Conservation (phyloP, 371 early-diverging fungal species). For the Conidiobolus incongruus region DNA sequence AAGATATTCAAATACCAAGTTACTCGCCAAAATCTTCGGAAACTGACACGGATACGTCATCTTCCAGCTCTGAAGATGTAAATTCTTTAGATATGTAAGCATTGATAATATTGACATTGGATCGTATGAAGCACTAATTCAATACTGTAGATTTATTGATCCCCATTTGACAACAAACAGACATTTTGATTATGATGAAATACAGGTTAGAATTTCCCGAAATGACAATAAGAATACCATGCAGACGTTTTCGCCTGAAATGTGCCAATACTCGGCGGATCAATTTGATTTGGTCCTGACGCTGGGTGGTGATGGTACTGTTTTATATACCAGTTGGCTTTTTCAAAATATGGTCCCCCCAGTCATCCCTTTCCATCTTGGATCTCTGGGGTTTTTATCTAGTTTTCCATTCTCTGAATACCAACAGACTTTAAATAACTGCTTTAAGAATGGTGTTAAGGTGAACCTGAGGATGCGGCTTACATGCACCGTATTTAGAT, state of each 20-base stretch:
- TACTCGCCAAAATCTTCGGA: too few species aligned
- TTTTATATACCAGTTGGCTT: conserved; percentile 63
- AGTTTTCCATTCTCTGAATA: conserved; percentile 53
- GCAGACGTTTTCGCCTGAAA: conserved; percentile 38
- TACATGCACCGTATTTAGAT: conserved; percentile 54
- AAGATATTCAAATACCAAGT: conserved; percentile 19
- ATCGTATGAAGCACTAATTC: conserved; percentile 1
- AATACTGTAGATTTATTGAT: conserved; percentile 18
- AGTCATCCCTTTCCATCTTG: conserved; percentile 68
- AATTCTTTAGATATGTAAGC: conserved; percentile 35
- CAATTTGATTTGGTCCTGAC: conserved; percentile 16
- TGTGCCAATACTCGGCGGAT: conserved; percentile 36
- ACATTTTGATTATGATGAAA: conserved; percentile 23
- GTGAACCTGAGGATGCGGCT: conserved; percentile 77
- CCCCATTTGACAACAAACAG: conserved; percentile 22
- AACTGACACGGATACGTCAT: too few species aligned
- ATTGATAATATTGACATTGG: conserved; percentile 4
- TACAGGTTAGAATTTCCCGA: conserved; percentile 16
- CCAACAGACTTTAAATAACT: conserved; percentile 23
- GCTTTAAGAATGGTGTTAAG: conserved; percentile 44
- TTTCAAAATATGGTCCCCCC: conserved; percentile 77
- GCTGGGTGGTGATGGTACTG: conserved; percentile 77
- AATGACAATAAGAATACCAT: conserved; percentile 10
- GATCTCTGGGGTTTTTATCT: conserved; percentile 77
- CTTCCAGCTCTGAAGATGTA: conserved; percentile 12